Evolutionary conservation across 2,329 filamentous ascomycete genomes (phyloP).

Genomic region (Aspergillus ochraceus): DNA sequence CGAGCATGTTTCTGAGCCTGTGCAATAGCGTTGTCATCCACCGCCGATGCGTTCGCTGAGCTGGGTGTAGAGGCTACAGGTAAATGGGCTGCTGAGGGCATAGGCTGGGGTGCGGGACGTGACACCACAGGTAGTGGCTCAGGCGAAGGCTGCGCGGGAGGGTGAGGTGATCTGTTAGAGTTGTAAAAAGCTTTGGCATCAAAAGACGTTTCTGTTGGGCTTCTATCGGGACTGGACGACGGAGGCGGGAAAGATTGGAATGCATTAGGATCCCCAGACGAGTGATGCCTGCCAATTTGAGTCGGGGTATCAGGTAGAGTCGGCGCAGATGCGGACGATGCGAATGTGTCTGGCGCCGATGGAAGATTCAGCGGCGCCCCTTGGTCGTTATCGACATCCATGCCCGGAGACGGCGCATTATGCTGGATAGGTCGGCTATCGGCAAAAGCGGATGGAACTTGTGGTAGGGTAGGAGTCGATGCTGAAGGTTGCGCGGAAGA

Average conservation of each 20-base stretch:
- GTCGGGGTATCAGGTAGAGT: slow-evolving; percentile 35
- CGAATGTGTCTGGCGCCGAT: slow-evolving; percentile 39
- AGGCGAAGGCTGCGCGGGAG: slow-evolving; percentile 30
- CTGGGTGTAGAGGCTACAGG: slow-evolving; percentile 20
- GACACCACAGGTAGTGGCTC: slow-evolving; percentile 19
- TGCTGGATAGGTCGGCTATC: slow-evolving; percentile 23
- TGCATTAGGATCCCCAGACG: slow-evolving; percentile 23
- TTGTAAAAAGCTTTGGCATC: slow-evolving; percentile 26
- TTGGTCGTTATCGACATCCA: slow-evolving; percentile 38
- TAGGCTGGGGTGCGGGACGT: slow-evolving; percentile 19
- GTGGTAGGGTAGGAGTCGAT: slow-evolving; percentile 41
- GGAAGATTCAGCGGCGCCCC: slow-evolving; percentile 36
- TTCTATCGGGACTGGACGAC: slow-evolving; percentile 28
- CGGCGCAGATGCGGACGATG: slow-evolving; percentile 26
- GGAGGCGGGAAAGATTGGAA: slow-evolving; percentile 46
- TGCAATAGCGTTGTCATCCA: slow-evolving; percentile 71
- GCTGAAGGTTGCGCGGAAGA: slow-evolving; percentile 50
- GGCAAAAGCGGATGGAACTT: slow-evolving; percentile 20
- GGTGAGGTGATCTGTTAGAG: slow-evolving; percentile 11
- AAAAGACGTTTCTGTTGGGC: slow-evolving; percentile 18
- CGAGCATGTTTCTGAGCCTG: slow-evolving; percentile 93
- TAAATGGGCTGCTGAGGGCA: slow-evolving; percentile 21
- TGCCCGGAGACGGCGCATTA: slow-evolving; percentile 27
- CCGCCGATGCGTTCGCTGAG: slow-evolving; percentile 28
- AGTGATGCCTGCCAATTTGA: slow-evolving; percentile 16